Evolutionary conservation across 2,329 filamentous ascomycete species (phyloP), one percentile per base, ranked within the genome.

Genomic region (Achaetomium macrosporum): DNA sequence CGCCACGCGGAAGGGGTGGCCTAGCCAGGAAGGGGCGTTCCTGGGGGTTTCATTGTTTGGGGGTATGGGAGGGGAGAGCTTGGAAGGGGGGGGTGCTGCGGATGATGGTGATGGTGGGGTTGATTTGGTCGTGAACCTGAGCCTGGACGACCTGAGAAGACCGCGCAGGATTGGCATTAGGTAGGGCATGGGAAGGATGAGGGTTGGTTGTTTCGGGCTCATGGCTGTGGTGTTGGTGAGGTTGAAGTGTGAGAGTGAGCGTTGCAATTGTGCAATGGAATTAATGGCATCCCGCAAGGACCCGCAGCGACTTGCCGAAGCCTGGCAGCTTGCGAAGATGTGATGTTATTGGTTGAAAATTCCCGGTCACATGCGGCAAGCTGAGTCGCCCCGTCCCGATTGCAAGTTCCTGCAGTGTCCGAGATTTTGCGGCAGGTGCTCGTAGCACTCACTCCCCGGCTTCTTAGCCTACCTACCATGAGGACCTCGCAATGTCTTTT

Each of bases 1-100:
- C 49, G 78, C 63, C 59, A 74, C 61, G 50, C 69, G 71, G 54
- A 72, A 49, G 13, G 74, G 73, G 54, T 71, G 68, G 61, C 69
- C 68, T 51, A 70, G 58, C 61, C 73, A 66, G 57, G 47, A 40
- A 57, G 36, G 53, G 42, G 55, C 59, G 20, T 60, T 61, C 52
- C 64, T 64, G 61, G 59, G 36, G 12, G n/a, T 1, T 30, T n/a
- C 16, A 20, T 47, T 51, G 16, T 3, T 15, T 30, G 41, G 45
- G n/a, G 16, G 17, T 29, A 20, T 25, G 15, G 42, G 11, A 36
- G 15, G 20, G 43, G 40, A 8, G 19, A 7, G 20, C 20, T 15
- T 41, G 42, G 7, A 17, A 33, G 36, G 12, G 45, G 30, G 30
- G 45, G 46, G 19, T 37, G 25, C 10, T 47, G 31, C 13, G 42